Evolutionary conservation across 306 rosid species (phyloP), one percentile per base, ranked within the genome.

Genomic region (Datisca glomerata): DNA sequence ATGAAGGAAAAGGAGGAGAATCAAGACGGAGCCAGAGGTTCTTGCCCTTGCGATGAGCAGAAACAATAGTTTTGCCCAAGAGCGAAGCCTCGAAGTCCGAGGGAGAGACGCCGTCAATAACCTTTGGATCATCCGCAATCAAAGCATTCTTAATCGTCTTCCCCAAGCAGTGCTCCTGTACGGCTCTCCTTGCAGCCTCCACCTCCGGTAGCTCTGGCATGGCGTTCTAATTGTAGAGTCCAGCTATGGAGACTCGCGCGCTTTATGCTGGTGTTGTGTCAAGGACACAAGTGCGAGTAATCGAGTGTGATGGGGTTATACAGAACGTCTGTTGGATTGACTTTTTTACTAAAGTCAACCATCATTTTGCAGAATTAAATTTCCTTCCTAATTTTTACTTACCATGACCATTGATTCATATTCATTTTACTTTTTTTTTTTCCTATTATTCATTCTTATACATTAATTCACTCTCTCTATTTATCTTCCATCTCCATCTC

Each of bases 121-220:
- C 94, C 70, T 83, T 87, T 47, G 89, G 1, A 73, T 87, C 97
- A 21, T 79, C 64, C 7, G 94, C 93, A 1, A 87, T 55, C 20
- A 76, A 4, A 21, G 77, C 74, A 52, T 46, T 79, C 21, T 6
- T 58, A 23, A 87, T 87, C 68, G 47, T 73, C 76, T 87, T 87
- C 1, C 97, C 94, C 2, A 72, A 23, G 37, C 94, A 87, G 68
- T 83, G 66, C 0, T 80, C 94, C 49, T 69, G 75, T 1, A 89
- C 57, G 40, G 97, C 93, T 48, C 78, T 68, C 64, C 97, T 77
- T 17, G 97, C 94, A 65, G 86, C 97, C 79, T 87, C 97, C 34
- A 87, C 97, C 66, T 89, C 97, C 45, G 97, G 97, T 21, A 89
- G 74, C 65, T 83, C 95, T 24, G 97, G 97, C 97, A 89, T 89